Evolutionary conservation across 441 rosid genomes (phyloP).

Genomic region (Pelargonium citronellum): DNA sequence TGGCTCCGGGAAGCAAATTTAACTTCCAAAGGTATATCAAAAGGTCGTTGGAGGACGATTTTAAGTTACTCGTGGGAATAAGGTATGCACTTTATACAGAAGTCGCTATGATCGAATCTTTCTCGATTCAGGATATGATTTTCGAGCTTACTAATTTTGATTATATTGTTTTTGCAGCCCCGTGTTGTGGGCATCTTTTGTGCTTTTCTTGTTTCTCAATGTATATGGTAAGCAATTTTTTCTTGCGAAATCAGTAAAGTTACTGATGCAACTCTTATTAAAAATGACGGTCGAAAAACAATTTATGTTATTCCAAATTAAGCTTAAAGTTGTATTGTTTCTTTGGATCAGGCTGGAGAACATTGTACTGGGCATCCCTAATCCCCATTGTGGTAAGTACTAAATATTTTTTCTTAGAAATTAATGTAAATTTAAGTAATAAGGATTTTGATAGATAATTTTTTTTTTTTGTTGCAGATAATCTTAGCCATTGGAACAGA

Average conservation of each 20-base stretch:
- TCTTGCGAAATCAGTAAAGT: no score
- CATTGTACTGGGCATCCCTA: neutral
- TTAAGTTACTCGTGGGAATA: neutral
- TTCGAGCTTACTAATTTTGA: neutral
- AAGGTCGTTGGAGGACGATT: constrained; percentile 20
- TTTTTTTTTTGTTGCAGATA: constrained; percentile 39
- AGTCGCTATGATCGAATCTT: no score
- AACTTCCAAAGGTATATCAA: neutral
- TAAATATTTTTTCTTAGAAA: neutral
- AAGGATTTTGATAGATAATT: constrained; percentile 9
- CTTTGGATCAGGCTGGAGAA: neutral
- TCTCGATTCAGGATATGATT: no score
- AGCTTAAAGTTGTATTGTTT: neutral
- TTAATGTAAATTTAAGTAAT: constrained; percentile 4
- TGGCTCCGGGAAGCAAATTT: constrained; percentile 19
- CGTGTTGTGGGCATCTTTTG: neutral
- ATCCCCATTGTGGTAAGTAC: neutral
- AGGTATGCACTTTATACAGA: neutral
- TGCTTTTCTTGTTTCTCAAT: neutral
- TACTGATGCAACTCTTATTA: no score
- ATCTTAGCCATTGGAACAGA: constrained; percentile 79
- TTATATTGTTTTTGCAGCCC: neutral
- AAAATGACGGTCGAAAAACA: no score
- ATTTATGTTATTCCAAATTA: no score
- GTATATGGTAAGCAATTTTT: neutral